Evolutionary conservation across 208 protist genomes (phyloP), one percentile per base, ranked within the genome.

Genomic region (Porcisia hertigi): DNA sequence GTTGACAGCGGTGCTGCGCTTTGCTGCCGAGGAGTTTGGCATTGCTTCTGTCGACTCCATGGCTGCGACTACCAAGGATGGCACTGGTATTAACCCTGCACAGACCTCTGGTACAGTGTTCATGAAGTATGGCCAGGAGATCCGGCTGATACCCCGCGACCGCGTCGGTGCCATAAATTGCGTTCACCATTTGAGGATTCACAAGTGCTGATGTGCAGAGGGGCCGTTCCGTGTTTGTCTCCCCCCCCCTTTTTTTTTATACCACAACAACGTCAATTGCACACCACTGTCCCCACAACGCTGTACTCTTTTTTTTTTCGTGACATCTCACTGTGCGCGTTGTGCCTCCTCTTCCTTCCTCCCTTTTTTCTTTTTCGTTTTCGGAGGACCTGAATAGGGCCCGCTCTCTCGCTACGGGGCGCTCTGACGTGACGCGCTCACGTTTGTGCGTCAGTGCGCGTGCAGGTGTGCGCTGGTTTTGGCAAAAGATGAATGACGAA

Each of bases 1-100:
- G n/a, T 97, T 99, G 73, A 99, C 97, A 12, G 96, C 96, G 1
- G 97, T 98, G 36, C 82, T 99, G 70, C 94, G 94, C 79, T 99
- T 97, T 73, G 97, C 96, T 14, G 97, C 97, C 3, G 94, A 98
- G 85, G 94, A 98, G 86, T 96, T 98, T 36, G 86, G 90, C 60
- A 90, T 93, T 72, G 79, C 88, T 23, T 91, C 83, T 1, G 88
- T 92, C 18, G 90, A 95, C 77, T 94, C 86, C 47, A 95, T 95
- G 90, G 89, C 90, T 6, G 89, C 89, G 53, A 97, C 90, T 41
- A 95, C 91, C 54, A 95, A 95, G 82, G 97, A 99, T 77, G 98
- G 98, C 70, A 97, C 97, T 0, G 98, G 98, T 49, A 98, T 99
- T 75, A 98, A 98, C 82, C 98, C 98, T 2, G 80, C 93, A 55